These are phyloP conservation scores for Vigna unguiculata DNA, from an alignment of 306 rosid species.

Conservation along the genomic window DNA sequence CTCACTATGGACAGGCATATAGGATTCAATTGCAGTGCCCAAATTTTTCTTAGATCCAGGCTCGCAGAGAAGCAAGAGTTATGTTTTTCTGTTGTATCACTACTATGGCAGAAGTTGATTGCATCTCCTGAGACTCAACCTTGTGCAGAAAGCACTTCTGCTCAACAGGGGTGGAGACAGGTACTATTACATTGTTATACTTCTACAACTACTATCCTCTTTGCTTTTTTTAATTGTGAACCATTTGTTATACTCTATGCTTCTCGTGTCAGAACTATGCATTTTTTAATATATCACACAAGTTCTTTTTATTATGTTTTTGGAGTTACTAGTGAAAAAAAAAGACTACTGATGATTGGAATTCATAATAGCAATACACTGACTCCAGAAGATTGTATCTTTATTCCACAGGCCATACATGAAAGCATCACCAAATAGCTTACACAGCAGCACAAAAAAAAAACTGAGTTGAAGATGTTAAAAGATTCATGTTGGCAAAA, in stretches of 20 bases:
- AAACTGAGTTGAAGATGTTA: background rate
- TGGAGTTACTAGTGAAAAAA: slow-evolving; percentile 19
- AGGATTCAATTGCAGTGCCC: slow-evolving; percentile 76
- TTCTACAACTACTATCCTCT: background rate
- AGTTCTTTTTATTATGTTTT: slow-evolving; percentile 2
- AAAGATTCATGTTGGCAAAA: no score
- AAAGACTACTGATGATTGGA: background rate
- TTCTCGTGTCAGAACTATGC: slow-evolving; percentile 13
- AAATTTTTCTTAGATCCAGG: slow-evolving; percentile 71
- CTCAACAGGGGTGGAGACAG: slow-evolving; percentile 96
- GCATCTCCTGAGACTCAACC: slow-evolving; percentile 85
- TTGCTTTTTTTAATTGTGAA: background rate
- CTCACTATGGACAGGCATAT: slow-evolving; percentile 80
- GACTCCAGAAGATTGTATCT: background rate
- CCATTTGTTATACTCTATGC: slow-evolving; percentile 2
- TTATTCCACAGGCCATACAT: background rate
- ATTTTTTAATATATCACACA: background rate
- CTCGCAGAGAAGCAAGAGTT: slow-evolving; percentile 79
- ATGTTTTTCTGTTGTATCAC: slow-evolving; percentile 84
- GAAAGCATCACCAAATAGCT: background rate
- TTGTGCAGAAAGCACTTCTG: slow-evolving; percentile 85
- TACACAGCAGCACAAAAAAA: background rate
- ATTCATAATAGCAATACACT: background rate
- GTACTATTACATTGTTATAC: slow-evolving; percentile 49
- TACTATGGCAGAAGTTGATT: slow-evolving; percentile 88